Percentiles rank a stretch among this genome's conserved stretches.
Conservation (phyloP, 23 red algal species). For the Agarophyton chilense region DNA sequence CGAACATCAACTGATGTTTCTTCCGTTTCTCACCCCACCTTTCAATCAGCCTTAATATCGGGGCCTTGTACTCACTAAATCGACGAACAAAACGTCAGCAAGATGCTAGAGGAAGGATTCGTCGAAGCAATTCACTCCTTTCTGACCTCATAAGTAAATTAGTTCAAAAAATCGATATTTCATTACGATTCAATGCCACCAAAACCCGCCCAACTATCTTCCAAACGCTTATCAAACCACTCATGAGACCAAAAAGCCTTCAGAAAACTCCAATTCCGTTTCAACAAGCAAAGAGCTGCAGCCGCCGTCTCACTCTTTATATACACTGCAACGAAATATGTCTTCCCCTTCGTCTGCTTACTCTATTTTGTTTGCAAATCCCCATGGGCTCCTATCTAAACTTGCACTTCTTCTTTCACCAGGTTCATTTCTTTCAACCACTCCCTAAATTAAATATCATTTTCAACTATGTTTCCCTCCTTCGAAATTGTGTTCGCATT, state of each 20-base stretch:
- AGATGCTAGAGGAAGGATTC: too few species aligned
- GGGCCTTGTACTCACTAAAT: too few species aligned
- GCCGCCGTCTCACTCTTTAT: not conserved
- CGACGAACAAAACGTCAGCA: too few species aligned
- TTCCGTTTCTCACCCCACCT: too few species aligned
- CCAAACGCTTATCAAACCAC: not conserved
- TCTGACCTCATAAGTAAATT: too few species aligned
- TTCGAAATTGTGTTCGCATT: not conserved
- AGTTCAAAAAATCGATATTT: too few species aligned
- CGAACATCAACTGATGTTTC: too few species aligned
- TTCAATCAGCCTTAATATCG: too few species aligned
- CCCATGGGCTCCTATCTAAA: too few species aligned
- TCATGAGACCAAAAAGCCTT: not conserved
- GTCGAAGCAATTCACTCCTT: too few species aligned
- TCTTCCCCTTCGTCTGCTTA: not conserved
- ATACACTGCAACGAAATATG: not conserved
- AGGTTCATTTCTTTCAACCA: not conserved
- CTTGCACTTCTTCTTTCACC: not conserved
- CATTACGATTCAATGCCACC: too few species aligned
- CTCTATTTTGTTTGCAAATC: not conserved
- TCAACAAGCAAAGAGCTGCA: not conserved
- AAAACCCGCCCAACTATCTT: constrained; percentile 7
- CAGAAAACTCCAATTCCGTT: not conserved
- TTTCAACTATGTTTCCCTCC: not conserved
- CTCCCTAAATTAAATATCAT: not conserved